These are phyloP conservation scores for Pseudogymnoascus sp. DNA, from an alignment of 2,329 filamentous ascomycete species.

Conservation along the genomic window DNA sequence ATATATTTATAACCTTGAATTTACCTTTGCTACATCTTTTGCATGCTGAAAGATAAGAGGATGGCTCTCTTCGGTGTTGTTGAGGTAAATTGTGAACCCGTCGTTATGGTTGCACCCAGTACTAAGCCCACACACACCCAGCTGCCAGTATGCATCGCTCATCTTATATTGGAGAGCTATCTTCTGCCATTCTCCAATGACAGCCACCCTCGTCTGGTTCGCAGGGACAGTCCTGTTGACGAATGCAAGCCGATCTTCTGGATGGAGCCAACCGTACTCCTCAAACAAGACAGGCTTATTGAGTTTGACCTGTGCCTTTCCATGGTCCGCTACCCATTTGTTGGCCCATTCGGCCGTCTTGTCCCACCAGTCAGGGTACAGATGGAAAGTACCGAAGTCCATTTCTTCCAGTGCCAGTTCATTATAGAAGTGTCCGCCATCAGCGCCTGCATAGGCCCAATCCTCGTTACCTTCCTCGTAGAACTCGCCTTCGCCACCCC, in stretches of 20 bases:
- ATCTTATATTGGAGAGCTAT: constrained; percentile 42
- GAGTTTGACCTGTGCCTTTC: constrained; percentile 34
- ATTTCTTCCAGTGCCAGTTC: constrained; percentile 42
- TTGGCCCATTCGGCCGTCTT: constrained; percentile 47
- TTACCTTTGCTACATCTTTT: constrained; percentile 26
- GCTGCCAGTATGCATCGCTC: constrained; percentile 52
- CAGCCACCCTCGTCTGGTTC: constrained; percentile 39
- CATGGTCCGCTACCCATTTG: constrained; percentile 51
- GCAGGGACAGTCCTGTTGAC: constrained; percentile 32
- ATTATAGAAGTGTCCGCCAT: constrained; percentile 48
- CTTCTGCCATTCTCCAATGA: constrained; percentile 44
- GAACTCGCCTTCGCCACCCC: constrained; percentile 42
- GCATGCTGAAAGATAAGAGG: constrained; percentile 40
- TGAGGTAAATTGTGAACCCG: constrained; percentile 50
- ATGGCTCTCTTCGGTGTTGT: constrained; percentile 40
- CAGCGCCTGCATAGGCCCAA: constrained; percentile 40
- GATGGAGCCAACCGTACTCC: constrained; percentile 49
- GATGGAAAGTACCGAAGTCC: constrained; percentile 50
- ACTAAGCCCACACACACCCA: constrained; percentile 43
- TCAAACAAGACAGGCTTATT: constrained; percentile 50
- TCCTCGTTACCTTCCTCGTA: constrained; percentile 34
- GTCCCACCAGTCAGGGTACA: constrained; percentile 50
- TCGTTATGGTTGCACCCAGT: constrained; percentile 50
- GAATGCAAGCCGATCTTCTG: constrained; percentile 41
- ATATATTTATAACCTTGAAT: not conserved